phyloP scores from a whole-genome alignment of 495 filamentous ascomycete species.

The Terfezia claveryi region DNA sequence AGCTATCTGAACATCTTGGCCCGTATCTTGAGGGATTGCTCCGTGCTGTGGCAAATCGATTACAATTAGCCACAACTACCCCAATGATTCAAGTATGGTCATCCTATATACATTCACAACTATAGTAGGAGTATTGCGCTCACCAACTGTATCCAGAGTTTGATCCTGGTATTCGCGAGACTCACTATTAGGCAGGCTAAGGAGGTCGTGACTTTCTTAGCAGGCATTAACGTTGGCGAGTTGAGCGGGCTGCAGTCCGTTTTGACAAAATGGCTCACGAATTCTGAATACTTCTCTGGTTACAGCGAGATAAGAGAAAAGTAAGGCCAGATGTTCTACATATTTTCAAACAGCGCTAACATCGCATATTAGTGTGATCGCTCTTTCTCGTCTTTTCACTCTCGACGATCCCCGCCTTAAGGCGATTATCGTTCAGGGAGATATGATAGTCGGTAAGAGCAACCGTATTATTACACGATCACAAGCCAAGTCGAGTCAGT shows the following conservation, averaged over 20 bases:
- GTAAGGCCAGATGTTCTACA: conserved; percentile 21
- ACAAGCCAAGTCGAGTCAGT: conserved; percentile 48
- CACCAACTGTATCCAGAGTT: conserved; percentile 28
- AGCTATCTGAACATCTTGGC: conserved; percentile 49
- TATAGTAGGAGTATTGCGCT: not conserved
- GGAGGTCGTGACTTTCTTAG: conserved; percentile 81
- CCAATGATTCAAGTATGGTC: conserved; percentile 47
- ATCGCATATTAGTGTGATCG: conserved; percentile 44
- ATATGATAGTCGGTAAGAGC: conserved; percentile 60
- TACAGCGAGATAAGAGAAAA: conserved; percentile 95
- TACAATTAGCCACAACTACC: conserved; percentile 58
- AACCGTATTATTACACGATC: conserved; percentile 85
- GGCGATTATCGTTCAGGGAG: conserved; percentile 69
- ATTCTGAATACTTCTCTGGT: conserved; percentile 84
- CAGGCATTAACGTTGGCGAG: conserved; percentile 51
- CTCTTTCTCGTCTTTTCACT: conserved; percentile 68
- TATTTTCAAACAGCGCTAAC: conserved; percentile 1
- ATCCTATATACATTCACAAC: not conserved
- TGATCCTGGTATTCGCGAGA: conserved; percentile 87
- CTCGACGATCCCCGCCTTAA: conserved; percentile 63
- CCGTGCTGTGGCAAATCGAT: conserved; percentile 64
- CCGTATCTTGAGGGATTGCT: conserved; percentile 80
- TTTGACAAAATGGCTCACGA: conserved; percentile 84
- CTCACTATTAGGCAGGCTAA: conserved; percentile 61
- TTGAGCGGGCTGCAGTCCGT: conserved; percentile 70